Evolutionary conservation across 805 yeast genomes (phyloP).

Genomic region (Candida palmyrensis): DNA sequence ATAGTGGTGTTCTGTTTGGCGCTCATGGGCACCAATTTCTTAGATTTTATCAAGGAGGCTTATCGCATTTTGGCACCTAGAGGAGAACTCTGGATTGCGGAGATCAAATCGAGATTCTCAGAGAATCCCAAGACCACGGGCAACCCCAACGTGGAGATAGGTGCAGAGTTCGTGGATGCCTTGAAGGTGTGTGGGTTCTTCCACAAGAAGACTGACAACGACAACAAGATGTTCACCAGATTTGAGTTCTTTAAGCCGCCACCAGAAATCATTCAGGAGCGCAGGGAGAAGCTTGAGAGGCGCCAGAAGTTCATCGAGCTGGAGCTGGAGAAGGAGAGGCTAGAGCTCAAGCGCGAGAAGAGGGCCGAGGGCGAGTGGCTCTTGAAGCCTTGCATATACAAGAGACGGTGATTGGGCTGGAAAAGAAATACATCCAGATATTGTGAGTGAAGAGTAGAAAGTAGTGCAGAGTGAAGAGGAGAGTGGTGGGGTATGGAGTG

Average conservation of each 20-base stretch:
- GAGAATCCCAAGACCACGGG: conserved; percentile 38
- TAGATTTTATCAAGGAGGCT: conserved; percentile 90
- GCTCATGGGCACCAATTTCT: conserved; percentile 93
- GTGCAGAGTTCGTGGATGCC: conserved; percentile 75
- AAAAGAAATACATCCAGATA: too few relatives aligned
- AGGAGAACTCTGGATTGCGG: conserved; percentile 97
- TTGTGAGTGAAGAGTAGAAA: too few relatives aligned
- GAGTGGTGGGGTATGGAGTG: too few relatives aligned
- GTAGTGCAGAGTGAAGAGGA: too few relatives aligned
- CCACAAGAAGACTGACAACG: conserved; percentile 81
- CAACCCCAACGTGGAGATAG: conserved; percentile 39
- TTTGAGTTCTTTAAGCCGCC: conserved; percentile 92
- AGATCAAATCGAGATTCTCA: conserved; percentile 85
- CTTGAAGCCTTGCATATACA: conserved; percentile 93
- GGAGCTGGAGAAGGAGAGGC: conserved; percentile 56
- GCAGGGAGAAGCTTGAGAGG: conserved; percentile 56
- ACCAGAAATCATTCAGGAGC: conserved; percentile 57
- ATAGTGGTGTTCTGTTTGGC: conserved; percentile 93
- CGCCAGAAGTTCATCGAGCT: conserved; percentile 66
- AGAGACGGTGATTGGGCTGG: too few relatives aligned
- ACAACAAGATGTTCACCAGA: conserved; percentile 89
- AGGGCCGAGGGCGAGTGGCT: conserved; percentile 82
- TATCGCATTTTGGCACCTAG: conserved; percentile 79
- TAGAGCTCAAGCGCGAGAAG: conserved; percentile 48
- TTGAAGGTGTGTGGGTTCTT: conserved; percentile 78